phyloP scores from a whole-genome alignment of 2,329 filamentous ascomycete species.

The Colletotrichum sojae region DNA sequence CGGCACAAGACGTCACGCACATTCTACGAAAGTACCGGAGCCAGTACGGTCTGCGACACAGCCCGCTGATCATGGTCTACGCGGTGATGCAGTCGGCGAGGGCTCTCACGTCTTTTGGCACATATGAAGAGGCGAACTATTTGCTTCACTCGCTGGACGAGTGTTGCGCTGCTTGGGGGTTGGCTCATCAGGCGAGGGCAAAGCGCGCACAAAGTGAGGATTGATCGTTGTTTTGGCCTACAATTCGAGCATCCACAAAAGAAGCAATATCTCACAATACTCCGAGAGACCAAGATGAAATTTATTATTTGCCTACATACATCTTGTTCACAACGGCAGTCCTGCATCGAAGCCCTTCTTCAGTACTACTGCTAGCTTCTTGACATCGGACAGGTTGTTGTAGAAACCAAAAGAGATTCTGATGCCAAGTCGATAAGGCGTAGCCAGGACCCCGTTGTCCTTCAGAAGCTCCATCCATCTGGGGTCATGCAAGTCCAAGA shows the following conservation, averaged over 20 bases:
- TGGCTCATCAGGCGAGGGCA: slow-evolving; percentile 1
- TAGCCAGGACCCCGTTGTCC: slow-evolving; percentile 40
- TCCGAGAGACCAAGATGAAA: not conserved
- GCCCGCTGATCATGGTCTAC: slow-evolving; percentile 25
- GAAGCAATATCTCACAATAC: not conserved
- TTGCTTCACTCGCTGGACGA: slow-evolving; percentile 17
- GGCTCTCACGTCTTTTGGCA: not conserved
- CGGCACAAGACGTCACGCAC: slow-evolving; percentile 44
- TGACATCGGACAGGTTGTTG: slow-evolving; percentile 44
- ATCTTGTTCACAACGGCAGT: not conserved
- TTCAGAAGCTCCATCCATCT: slow-evolving; percentile 45
- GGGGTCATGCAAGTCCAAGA: slow-evolving; percentile 44
- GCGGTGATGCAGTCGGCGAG: slow-evolving; percentile 21
- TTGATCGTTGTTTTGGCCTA: not conserved
- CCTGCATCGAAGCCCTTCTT: not conserved
- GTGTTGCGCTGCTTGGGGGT: slow-evolving; percentile 13
- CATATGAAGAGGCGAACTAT: slow-evolving; percentile 10
- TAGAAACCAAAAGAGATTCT: slow-evolving; percentile 49
- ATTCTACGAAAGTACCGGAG: slow-evolving; percentile 43
- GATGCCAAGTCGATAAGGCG: slow-evolving; percentile 46
- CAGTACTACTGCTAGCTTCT: slow-evolving; percentile 32
- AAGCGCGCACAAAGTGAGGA: not conserved
- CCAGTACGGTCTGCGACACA: slow-evolving; percentile 36
- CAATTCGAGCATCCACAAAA: too few relatives aligned
- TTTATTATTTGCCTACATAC: not conserved